Conservation (phyloP, 164 flowering plant genomes). For the Santalum album region DNA sequence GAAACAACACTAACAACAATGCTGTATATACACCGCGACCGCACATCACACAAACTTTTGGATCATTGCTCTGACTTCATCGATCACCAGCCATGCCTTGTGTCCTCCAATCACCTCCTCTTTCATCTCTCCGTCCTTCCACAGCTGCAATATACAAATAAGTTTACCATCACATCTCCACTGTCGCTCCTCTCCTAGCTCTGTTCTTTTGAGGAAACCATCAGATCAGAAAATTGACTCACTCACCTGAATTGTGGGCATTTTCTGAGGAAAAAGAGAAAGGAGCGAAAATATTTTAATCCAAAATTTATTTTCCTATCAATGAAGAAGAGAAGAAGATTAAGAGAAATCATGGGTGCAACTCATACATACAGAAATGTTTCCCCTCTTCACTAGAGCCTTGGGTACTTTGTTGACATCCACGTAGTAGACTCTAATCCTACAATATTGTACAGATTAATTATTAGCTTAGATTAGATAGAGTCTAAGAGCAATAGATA, state of each 20-base stretch:
- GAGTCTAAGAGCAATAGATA: no score
- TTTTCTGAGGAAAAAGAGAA: constrained; percentile 47
- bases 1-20: no score
- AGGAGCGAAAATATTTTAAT: background rate
- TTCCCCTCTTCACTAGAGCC: constrained; percentile 85
- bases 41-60: constrained; percentile 34
- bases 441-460: constrained; percentile 6
- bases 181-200: background rate
- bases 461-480: no score
- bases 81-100: constrained; percentile 85
- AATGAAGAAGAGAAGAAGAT: background rate
- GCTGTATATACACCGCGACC: no score
- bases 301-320: background rate
- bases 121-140: constrained; percentile 96
- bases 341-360: background rate
- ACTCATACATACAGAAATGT: constrained; percentile 55
- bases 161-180: background rate
- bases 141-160: constrained; percentile 50
- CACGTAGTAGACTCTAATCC: constrained; percentile 67
- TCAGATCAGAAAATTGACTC: background rate
- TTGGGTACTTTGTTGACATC: constrained; percentile 92
- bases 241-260: constrained; percentile 93
- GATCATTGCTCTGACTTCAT: constrained; percentile 88
- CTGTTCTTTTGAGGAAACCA: background rate
- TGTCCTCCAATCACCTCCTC: constrained; percentile 93